Percentiles rank a stretch among this genome's conserved stretches.
phyloP scores from a whole-genome alignment of 2,329 filamentous ascomycete genomes.

The Phialocephala sp. region DNA sequence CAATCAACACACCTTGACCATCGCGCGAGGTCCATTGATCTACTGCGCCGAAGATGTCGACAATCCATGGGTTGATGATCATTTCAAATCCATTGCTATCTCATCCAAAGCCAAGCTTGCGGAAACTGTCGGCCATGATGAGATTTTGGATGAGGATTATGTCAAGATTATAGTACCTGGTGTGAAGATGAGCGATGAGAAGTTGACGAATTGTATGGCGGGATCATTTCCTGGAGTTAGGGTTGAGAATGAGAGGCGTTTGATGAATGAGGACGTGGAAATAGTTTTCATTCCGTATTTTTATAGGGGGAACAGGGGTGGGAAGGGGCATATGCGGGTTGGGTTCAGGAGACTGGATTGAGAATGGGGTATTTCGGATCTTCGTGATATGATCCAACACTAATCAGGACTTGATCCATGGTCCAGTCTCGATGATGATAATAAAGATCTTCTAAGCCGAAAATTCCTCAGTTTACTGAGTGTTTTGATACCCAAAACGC shows the following conservation, averaged over 20 bases:
- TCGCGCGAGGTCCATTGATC: conserved; percentile 62
- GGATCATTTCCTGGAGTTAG: neutral
- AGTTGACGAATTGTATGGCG: neutral
- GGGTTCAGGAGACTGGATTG: conserved; percentile 23
- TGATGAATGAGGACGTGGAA: conserved; percentile 43
- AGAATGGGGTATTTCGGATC: neutral
- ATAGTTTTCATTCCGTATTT: conserved; percentile 58
- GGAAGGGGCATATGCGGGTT: conserved; percentile 48
- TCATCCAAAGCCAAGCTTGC: conserved; percentile 25
- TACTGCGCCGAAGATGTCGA: conserved; percentile 66
- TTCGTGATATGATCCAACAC: neutral
- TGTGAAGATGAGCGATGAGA: conserved; percentile 28
- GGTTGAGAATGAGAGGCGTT: neutral
- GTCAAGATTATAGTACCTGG: conserved; percentile 19
- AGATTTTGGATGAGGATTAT: conserved; percentile 13
- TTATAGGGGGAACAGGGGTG: conserved; percentile 58
- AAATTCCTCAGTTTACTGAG: neutral
- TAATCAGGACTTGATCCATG: no score
- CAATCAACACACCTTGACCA: conserved; percentile 57
- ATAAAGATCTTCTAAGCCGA: neutral
- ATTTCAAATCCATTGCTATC: conserved; percentile 51
- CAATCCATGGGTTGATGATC: conserved; percentile 59
- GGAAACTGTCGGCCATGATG: conserved; percentile 24
- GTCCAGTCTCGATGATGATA: no score
- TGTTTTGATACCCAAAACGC: no score